Percentiles rank a stretch among this genome's conserved stretches.
These are phyloP conservation scores for Cynara cardunculus DNA, from an alignment of 129 eudicot genomes.

Conservation along the genomic window DNA sequence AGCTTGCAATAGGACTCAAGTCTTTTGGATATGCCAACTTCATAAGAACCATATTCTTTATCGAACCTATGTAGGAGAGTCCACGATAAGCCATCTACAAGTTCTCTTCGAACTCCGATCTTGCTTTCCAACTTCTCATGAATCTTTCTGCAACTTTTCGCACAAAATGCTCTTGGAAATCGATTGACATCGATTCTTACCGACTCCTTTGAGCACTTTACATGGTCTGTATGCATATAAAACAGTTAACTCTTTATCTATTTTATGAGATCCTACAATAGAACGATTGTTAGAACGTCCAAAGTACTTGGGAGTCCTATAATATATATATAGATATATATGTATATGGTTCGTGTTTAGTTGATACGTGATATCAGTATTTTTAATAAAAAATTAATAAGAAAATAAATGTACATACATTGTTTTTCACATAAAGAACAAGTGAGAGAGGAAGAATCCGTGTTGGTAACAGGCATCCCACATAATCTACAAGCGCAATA, in stretches of 20 bases:
- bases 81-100: conserved; percentile 48
- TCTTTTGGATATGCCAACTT: conserved; percentile 22
- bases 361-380: not conserved
- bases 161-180: conserved; percentile 43
- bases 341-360: no score
- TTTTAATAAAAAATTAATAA: not conserved
- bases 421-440: conserved; percentile 56
- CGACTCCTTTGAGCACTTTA: conserved; percentile 31
- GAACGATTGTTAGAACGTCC: no score
- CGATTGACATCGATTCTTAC: conserved; percentile 25
- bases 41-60: conserved; percentile 18
- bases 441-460: conserved; percentile 22
- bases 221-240: conserved; percentile 38
- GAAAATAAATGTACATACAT: conserved; percentile 33
- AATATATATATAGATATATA: no score
- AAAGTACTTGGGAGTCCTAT: no score
- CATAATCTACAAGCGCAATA: conserved; percentile 69
- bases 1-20: conserved; percentile 54
- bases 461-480: conserved; percentile 28
- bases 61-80: conserved; percentile 47
- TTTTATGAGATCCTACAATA: not conserved
- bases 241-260: not conserved
- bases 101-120: conserved; percentile 36
- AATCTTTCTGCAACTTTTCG: conserved; percentile 50
- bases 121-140: conserved; percentile 38